phyloP scores from a whole-genome alignment of 108 stramenopile species.

The Schizochytrium sp. region DNA sequence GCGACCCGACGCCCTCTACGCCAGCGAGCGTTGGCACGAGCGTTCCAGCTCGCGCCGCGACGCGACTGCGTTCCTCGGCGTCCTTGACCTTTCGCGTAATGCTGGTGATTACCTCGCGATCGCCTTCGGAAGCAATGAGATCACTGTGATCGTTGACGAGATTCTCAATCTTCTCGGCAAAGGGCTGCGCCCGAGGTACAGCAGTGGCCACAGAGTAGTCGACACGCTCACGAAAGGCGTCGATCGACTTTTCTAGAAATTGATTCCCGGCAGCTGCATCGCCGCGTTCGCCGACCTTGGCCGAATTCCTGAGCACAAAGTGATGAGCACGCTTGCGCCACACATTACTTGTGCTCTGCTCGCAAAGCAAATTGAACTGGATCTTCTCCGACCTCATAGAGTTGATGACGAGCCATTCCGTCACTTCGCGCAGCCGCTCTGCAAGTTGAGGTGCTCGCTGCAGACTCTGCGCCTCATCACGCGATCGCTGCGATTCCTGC shows the following conservation, averaged over 20 bases:
- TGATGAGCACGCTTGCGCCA: slow-evolving; percentile 49
- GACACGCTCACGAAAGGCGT: slow-evolving; percentile 84
- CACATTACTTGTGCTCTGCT: slow-evolving; percentile 52
- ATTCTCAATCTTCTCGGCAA: slow-evolving; percentile 71
- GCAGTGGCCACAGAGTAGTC: slow-evolving; percentile 91
- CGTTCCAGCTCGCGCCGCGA: background rate
- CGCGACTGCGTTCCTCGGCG: slow-evolving; percentile 67
- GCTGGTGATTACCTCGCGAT: slow-evolving; percentile 77
- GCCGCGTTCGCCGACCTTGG: background rate
- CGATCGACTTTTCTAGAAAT: slow-evolving; percentile 41
- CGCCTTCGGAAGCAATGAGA: slow-evolving; percentile 68
- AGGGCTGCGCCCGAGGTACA: slow-evolving; percentile 68
- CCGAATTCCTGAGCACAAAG: background rate
- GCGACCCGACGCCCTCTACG: background rate
- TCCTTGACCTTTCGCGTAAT: slow-evolving; percentile 80
- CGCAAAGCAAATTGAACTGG: slow-evolving; percentile 84
- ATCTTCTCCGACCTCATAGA: slow-evolving; percentile 95
- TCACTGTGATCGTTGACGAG: slow-evolving; percentile 64
- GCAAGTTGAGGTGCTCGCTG: background rate
- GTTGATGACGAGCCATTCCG: slow-evolving; percentile 92
- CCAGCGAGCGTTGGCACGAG: background rate
- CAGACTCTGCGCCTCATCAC: background rate
- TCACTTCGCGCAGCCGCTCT: slow-evolving; percentile 59
- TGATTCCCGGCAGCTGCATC: background rate
- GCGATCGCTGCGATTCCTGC: background rate